Evolutionary conservation across 208 protist genomes (phyloP).

Genomic region (Crithidia mellificae): DNA sequence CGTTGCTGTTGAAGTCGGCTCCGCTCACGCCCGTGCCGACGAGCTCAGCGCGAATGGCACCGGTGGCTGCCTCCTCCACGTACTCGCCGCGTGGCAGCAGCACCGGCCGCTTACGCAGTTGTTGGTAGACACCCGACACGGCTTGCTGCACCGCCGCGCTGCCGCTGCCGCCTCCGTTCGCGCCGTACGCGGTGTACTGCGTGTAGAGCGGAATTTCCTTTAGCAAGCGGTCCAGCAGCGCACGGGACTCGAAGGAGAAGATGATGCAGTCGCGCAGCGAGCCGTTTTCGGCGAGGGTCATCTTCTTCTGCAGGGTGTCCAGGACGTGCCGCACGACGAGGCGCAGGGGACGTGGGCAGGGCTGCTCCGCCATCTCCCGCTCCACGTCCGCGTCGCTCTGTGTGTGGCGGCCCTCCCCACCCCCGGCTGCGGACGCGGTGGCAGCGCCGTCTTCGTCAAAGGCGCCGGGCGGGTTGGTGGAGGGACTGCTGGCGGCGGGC

Average conservation of each 20-base stretch:
- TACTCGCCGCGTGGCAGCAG: slow-evolving; percentile 63
- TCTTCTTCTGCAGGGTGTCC: slow-evolving; percentile 59
- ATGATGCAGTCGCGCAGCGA: slow-evolving; percentile 77
- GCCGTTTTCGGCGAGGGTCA: slow-evolving; percentile 66
- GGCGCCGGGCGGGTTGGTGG: neutral
- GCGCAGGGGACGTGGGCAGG: slow-evolving; percentile 81
- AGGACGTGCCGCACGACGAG: slow-evolving; percentile 75
- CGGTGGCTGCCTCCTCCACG: slow-evolving; percentile 51
- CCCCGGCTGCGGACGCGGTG: too few relatives aligned
- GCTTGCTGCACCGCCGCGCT: slow-evolving; percentile 15
- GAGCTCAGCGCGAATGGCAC: slow-evolving; percentile 47
- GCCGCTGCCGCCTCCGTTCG: neutral
- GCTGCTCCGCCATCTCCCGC: slow-evolving; percentile 62
- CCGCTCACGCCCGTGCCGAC: neutral
- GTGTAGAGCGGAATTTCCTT: slow-evolving; percentile 83
- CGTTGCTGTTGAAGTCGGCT: neutral
- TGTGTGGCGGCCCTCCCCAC: neutral
- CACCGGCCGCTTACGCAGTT: slow-evolving; percentile 67
- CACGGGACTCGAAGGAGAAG: slow-evolving; percentile 80
- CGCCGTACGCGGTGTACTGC: slow-evolving; percentile 31
- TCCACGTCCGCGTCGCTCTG: slow-evolving; percentile 46
- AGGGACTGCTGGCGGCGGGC: neutral
- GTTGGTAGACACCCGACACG: slow-evolving; percentile 51
- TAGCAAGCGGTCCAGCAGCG: slow-evolving; percentile 78
- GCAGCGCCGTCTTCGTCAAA: neutral